These are phyloP conservation scores for Picea abies DNA, from an alignment of 83 land plant species.

Conservation along the genomic window DNA sequence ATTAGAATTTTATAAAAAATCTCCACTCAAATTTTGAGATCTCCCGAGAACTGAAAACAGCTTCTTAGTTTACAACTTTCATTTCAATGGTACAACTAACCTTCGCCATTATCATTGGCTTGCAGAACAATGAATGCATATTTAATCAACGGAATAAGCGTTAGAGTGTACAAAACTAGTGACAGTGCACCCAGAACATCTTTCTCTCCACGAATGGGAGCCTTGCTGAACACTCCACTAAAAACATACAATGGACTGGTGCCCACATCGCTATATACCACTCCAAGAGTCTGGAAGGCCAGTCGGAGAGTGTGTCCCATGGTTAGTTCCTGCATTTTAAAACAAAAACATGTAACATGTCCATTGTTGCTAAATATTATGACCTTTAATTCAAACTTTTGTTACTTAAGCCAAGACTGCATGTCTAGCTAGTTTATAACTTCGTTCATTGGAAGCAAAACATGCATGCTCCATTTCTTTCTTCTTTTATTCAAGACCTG, in stretches of 20 bases:
- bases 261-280: conserved; percentile 88
- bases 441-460: neutral
- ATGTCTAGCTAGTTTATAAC: neutral
- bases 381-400: neutral
- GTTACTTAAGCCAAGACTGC: neutral
- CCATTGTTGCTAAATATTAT: neutral
- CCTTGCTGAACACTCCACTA: conserved; percentile 65
- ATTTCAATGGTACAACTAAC: conserved; percentile 29
- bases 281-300: conserved; percentile 77
- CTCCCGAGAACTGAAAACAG: too few relatives aligned
- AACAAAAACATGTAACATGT: conserved; percentile 13
- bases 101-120: conserved; percentile 96
- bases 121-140: conserved; percentile 77
- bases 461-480: neutral
- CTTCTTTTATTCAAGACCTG: neutral
- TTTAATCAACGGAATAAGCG: conserved; percentile 73
- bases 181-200: conserved; percentile 83
- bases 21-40: neutral
- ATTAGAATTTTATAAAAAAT: neutral
- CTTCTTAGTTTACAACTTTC: too few relatives aligned
- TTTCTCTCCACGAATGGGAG: conserved; percentile 43
- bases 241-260: conserved; percentile 82
- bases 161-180: conserved; percentile 74
- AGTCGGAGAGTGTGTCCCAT: conserved; percentile 46
- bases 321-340: conserved; percentile 51